Base-by-base conservation (phyloP, 306 rosid genomes). In the Ammopiptanthus mongolicus region DNA sequence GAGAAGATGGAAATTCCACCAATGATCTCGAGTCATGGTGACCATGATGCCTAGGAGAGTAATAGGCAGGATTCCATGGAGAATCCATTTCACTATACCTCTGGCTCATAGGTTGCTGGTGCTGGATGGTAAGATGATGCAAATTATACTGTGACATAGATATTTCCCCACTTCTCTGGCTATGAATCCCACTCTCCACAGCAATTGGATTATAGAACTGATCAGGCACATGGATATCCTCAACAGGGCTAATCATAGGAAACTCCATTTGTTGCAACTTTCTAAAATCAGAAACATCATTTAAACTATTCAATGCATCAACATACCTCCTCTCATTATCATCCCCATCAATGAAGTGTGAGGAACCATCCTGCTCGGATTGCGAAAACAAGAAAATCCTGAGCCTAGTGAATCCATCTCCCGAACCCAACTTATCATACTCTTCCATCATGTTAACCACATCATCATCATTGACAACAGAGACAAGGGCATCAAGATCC, bases 371-470 rank as follows among this genome's bases (percentile, higher is more conserved):
- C 15, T 88, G 90, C 48, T 96, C 98, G 0, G 88, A 83, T 63
- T 88, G 89, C 0, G 92, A 84, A 81, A 92, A 96, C 88, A 96
- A 73, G 67, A 96, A 96, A 70, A 96, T 86, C 87, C 99, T 89
- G 39, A 96, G 96, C 94, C 97, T 86, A 8, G 97, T 89, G 82
- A 96, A 90, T 37, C 99, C 98, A 73, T 92, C 97, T 8, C 91
- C 90, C 0, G 89, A 89, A 51, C 94, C 99, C 83, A 96, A 82
- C 84, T 92, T 92, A 39, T 96, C 99, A 79, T 96, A 92, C 90
- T 96, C 99, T 53, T 96, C 99, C 99, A 96, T 92, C 98, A 96
- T 96, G 83, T 96, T 96, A 75, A 81, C 81, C 65, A 96, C 98
- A 83, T 92, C 98, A 84, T 92, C 99, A 36, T 96, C 96, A 57